These are phyloP conservation scores for Quercus lobata DNA, from an alignment of 331 rosid genomes.

Conservation along the genomic window DNA sequence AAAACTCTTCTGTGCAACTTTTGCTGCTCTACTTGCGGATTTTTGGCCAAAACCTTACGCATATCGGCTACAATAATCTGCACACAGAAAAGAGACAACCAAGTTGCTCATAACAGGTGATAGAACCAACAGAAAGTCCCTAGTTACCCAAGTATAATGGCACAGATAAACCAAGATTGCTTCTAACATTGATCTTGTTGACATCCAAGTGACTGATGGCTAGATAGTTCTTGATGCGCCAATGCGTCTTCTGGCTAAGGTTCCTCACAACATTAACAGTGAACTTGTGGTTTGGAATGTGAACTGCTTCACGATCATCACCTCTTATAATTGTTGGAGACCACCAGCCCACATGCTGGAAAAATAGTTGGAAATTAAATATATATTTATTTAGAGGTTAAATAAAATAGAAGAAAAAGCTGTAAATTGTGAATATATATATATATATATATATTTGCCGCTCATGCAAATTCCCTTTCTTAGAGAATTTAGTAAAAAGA, in stretches of 20 bases:
- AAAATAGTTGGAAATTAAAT: background rate
- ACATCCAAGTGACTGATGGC: constrained; percentile 96
- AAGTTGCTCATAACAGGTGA: constrained; percentile 20
- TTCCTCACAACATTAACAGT: constrained; percentile 93
- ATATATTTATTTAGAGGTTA: constrained; percentile 1
- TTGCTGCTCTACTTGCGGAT: constrained; percentile 98
- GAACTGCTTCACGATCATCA: constrained; percentile 98
- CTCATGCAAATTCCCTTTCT: background rate
- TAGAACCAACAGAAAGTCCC: constrained; percentile 14
- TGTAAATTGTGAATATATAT: background rate
- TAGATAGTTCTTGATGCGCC: constrained; percentile 91
- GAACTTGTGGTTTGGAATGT: constrained; percentile 96
- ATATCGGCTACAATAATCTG: constrained; percentile 94
- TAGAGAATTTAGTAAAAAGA: background rate
- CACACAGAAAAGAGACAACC: constrained; percentile 13
- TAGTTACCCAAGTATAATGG: constrained; percentile 6
- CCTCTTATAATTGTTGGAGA: constrained; percentile 97
- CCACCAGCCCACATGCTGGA: constrained; percentile 99
- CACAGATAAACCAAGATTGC: constrained; percentile 16
- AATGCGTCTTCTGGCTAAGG: constrained; percentile 92
- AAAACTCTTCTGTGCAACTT: constrained; percentile 95
- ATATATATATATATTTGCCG: background rate
- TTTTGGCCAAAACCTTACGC: constrained; percentile 97
- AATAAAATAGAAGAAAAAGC: constrained; percentile 14
- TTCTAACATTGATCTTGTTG: constrained; percentile 86